Conservation (phyloP, 805 yeast genomes). For the Barnettozyma sucrosica region DNA sequence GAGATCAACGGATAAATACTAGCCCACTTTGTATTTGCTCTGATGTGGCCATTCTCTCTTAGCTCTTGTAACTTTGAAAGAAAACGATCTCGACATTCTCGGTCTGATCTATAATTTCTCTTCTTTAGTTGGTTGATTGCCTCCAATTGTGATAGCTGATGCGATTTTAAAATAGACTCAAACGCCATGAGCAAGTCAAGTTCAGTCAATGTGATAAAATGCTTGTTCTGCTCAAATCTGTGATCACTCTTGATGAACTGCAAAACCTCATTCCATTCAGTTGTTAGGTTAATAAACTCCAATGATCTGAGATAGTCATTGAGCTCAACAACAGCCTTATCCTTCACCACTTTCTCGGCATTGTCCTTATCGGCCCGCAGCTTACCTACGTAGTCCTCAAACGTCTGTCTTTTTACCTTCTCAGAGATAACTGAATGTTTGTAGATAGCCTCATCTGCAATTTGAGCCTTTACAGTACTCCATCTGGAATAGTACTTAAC, state of each 20-base stretch:
- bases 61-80: constrained; percentile 39
- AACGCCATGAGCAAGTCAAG: constrained; percentile 56
- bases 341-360: constrained; percentile 26
- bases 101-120: constrained; percentile 47
- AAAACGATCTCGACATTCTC: constrained; percentile 61
- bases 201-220: constrained; percentile 44
- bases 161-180: constrained; percentile 28
- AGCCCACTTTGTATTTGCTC: constrained; percentile 53
- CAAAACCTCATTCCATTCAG: constrained; percentile 20
- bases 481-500: constrained; percentile 58
- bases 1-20: constrained; percentile 47
- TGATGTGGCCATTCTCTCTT: constrained; percentile 29
- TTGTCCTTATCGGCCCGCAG: constrained; percentile 31
- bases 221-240: constrained; percentile 55
- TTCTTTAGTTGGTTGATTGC: constrained; percentile 26
- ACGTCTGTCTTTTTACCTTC: constrained; percentile 48
- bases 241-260: constrained; percentile 31
- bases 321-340: constrained; percentile 48
- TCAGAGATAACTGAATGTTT: constrained; percentile 56
- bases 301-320: constrained; percentile 41
- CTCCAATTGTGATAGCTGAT: constrained; percentile 23
- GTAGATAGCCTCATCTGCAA: constrained; percentile 62
- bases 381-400: constrained; percentile 40
- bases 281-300: constrained; percentile 20
- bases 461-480: constrained; percentile 47